Evolutionary conservation across 148 eudicot genomes (phyloP).

Genomic region (Chenopodium album): DNA sequence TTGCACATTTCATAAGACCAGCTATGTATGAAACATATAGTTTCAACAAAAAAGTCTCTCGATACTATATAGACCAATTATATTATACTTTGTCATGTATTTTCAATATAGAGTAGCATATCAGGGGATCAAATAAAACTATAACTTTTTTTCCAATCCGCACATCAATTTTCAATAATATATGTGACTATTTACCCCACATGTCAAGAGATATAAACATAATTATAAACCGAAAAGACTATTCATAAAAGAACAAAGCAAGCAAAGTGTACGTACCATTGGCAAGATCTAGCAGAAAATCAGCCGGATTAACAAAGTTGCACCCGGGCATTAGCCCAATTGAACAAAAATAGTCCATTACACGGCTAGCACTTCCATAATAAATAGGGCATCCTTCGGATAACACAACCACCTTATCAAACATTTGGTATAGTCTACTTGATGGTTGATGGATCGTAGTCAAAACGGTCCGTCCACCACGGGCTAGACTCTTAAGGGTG

Average conservation of each 20-base stretch:
- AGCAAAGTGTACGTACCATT: constrained; percentile 51
- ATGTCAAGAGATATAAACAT: background rate
- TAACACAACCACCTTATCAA: constrained; percentile 73
- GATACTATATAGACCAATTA: no score
- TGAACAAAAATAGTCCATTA: constrained; percentile 66
- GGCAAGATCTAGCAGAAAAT: constrained; percentile 85
- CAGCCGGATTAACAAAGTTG: constrained; percentile 72
- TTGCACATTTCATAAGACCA: no score
- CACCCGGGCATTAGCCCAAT: constrained; percentile 60
- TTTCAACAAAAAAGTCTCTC: no score
- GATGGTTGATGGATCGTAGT: constrained; percentile 89
- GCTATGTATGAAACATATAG: no score
- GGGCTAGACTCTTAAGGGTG: constrained; percentile 58
- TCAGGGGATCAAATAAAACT: no score
- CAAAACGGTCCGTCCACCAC: constrained; percentile 66
- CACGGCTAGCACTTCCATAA: constrained; percentile 46
- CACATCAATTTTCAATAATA: no score
- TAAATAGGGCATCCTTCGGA: constrained; percentile 71
- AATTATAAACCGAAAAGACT: no score
- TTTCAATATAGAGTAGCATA: no score
- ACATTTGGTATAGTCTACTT: constrained; percentile 61
- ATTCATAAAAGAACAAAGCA: background rate
- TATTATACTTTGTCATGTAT: background rate
- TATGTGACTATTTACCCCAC: no score
- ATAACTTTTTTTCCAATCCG: no score